Conservation (phyloP, 2,329 filamentous ascomycete genomes). For the Ascochyta clinopodiicola region DNA sequence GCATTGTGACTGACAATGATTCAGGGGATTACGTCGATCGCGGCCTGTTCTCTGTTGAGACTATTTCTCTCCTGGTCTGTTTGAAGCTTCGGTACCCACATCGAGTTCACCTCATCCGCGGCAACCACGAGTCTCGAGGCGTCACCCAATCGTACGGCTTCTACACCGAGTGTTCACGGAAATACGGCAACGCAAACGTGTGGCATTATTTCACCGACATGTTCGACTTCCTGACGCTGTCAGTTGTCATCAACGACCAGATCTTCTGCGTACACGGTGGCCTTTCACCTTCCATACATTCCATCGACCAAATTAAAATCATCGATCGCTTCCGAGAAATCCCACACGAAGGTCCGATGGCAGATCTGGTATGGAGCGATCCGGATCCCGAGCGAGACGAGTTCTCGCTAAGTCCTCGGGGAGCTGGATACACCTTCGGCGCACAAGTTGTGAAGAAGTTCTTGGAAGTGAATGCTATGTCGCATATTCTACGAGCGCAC, state of each 20-base stretch:
- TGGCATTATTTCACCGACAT: slow-evolving; percentile 99
- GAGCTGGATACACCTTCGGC: slow-evolving; percentile 96
- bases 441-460: slow-evolving; percentile 99
- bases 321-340: slow-evolving; percentile 99
- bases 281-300: slow-evolving; percentile 77
- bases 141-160: slow-evolving; percentile 99
- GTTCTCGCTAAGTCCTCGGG: slow-evolving; percentile 90
- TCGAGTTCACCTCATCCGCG: slow-evolving; percentile 93
- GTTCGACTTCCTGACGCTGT: slow-evolving; percentile 97
- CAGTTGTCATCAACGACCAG: slow-evolving; percentile 97
- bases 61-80: slow-evolving; percentile 96
- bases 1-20: slow-evolving; percentile 18
- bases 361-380: slow-evolving; percentile 98
- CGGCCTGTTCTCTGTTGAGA: slow-evolving; percentile 98
- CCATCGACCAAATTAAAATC: slow-evolving; percentile 99
- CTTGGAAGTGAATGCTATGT: slow-evolving; percentile 95
- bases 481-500: slow-evolving; percentile 95
- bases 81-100: slow-evolving; percentile 96
- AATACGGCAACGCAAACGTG: slow-evolving; percentile 97
- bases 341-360: slow-evolving; percentile 98
- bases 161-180: slow-evolving; percentile 96
- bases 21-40: slow-evolving; percentile 96
- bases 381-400: slow-evolving; percentile 97
- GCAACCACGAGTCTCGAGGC: slow-evolving; percentile 96
- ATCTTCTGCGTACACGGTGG: slow-evolving; percentile 99